phyloP scores from a whole-genome alignment of 139 green algal species.

The Chlorella sp. region DNA sequence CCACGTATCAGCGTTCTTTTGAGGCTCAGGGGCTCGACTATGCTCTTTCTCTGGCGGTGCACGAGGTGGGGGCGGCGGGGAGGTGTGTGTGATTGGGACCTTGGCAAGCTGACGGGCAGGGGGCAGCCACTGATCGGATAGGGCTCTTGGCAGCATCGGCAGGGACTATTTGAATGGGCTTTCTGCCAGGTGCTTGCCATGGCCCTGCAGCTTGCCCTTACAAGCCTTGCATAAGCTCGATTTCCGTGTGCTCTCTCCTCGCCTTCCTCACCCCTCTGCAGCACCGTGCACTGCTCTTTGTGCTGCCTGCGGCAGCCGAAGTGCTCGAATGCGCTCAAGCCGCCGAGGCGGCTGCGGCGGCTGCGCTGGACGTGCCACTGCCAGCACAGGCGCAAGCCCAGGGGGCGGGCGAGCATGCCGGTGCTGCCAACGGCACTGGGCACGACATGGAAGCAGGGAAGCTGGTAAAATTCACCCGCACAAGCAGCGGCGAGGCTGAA shows the following conservation, averaged over 20 bases:
- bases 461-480: background rate
- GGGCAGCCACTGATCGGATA: background rate
- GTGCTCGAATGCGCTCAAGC: background rate
- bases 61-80: background rate
- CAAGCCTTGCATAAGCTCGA: background rate
- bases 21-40: conserved; percentile 70
- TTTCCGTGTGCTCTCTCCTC: background rate
- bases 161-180: too few relatives aligned
- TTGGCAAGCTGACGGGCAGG: background rate
- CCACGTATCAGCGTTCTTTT: conserved; percentile 53
- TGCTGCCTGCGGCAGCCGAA: background rate
- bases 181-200: too few relatives aligned
- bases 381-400: background rate
- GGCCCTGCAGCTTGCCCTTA: too few relatives aligned
- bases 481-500: background rate
- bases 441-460: background rate
- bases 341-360: background rate
- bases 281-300: conserved; percentile 3
- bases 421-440: background rate
- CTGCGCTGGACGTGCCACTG: background rate
- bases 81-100: background rate
- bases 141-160: background rate
- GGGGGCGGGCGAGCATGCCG: background rate
- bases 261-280: background rate
- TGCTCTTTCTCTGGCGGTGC: conserved; percentile 26